A percentile compares a stretch with the other conserved stretches of the same genome.
Evolutionary conservation across 495 filamentous ascomycete species (phyloP).

Genomic region (Friedmanniomyces endolithicus): DNA sequence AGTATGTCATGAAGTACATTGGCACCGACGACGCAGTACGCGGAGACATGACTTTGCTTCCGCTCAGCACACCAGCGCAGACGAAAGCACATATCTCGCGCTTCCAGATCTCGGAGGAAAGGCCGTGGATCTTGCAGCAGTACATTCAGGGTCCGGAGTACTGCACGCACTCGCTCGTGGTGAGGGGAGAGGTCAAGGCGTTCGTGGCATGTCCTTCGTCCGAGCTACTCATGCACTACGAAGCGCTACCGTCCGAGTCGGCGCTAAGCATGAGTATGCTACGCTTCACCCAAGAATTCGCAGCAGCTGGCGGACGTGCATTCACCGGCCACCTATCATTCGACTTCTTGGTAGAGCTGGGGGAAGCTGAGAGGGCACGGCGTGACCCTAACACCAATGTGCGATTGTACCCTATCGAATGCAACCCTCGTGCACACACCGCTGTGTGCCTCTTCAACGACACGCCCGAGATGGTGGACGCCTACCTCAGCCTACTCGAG

Average conservation of each 20-base stretch:
- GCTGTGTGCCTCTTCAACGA: constrained; percentile 41
- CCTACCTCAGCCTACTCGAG: constrained; percentile 20
- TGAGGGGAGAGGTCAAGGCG: constrained; percentile 45
- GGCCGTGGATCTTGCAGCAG: constrained; percentile 58
- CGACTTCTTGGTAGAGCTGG: constrained; percentile 43
- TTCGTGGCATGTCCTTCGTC: constrained; percentile 51
- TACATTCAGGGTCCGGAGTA: constrained; percentile 52
- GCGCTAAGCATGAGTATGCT: constrained; percentile 46
- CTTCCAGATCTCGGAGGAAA: constrained; percentile 42
- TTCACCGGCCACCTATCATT: constrained; percentile 62
- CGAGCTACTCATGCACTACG: constrained; percentile 50
- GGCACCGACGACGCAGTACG: constrained; percentile 36
- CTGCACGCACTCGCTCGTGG: constrained; percentile 54
- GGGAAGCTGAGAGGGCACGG: constrained; percentile 22
- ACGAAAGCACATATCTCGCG: constrained; percentile 43
- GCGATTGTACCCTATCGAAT: constrained; percentile 46
- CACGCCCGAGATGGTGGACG: constrained; percentile 20
- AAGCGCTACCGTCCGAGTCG: constrained; percentile 40
- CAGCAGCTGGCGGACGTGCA: constrained; percentile 32
- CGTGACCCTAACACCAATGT: constrained; percentile 7
- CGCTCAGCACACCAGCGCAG: constrained; percentile 38
- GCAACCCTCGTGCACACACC: constrained; percentile 51
- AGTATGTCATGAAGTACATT: constrained; percentile 52
- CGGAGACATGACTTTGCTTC: constrained; percentile 42
- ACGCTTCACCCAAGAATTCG: constrained; percentile 47